Evolutionary conservation across 2,329 filamentous ascomycete species (phyloP).

Genomic region (Leptosphaerulina australis): DNA sequence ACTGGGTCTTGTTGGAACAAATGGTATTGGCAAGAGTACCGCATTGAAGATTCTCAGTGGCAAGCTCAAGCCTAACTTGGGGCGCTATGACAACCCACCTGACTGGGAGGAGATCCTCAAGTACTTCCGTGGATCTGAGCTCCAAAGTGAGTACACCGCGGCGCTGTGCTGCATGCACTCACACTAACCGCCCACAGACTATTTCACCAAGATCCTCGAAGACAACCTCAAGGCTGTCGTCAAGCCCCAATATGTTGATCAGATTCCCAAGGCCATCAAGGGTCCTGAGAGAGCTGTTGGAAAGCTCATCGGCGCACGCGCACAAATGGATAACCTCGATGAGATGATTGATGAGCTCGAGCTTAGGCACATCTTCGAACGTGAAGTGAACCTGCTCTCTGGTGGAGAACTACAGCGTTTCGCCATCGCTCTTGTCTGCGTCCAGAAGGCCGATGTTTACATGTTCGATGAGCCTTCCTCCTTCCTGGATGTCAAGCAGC

Average conservation of each 20-base stretch:
- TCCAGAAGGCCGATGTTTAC: constrained; percentile 92
- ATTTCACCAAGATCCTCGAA: constrained; percentile 97
- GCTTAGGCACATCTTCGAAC: constrained; percentile 85
- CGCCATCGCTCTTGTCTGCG: constrained; percentile 92
- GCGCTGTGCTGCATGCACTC: not conserved
- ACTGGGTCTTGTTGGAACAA: constrained; percentile 93
- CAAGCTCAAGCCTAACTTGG: constrained; percentile 97
- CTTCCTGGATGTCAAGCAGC: constrained; percentile 98
- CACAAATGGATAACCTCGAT: constrained; percentile 78
- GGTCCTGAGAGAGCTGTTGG: constrained; percentile 80
- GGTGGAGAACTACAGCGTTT: constrained; percentile 99
- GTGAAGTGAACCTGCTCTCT: constrained; percentile 87
- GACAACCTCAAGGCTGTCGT: constrained; percentile 97
- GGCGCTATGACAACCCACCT: constrained; percentile 91
- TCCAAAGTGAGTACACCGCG: constrained; percentile 75
- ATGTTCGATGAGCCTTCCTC: constrained; percentile 99
- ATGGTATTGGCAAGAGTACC: constrained; percentile 99
- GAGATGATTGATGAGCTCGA: constrained; percentile 85
- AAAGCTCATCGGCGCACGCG: constrained; percentile 75
- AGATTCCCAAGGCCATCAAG: constrained; percentile 92
- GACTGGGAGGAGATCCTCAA: constrained; percentile 99
- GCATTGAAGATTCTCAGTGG: constrained; percentile 97
- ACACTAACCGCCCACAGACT: constrained; percentile 65
- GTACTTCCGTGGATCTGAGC: constrained; percentile 95
- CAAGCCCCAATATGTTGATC: constrained; percentile 99